A percentile compares a stretch with the other conserved stretches of the same genome.
Conservation (phyloP, 768 basidiomycete genomes). For the Leccinum variicolor region DNA sequence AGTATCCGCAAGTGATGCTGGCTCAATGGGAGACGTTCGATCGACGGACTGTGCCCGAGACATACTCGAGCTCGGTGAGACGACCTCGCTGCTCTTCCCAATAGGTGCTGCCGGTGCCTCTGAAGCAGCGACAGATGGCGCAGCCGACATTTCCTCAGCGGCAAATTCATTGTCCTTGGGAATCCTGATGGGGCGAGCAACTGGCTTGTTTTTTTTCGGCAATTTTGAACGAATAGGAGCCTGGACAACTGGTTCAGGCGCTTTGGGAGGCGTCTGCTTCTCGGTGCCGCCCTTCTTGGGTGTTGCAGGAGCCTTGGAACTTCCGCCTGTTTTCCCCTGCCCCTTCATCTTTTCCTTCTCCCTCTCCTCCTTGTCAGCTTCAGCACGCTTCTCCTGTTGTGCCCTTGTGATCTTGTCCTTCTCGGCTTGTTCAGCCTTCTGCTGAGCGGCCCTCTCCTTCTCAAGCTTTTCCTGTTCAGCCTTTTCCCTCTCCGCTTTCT, state of each 20-base stretch:
- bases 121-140: constrained; percentile 44
- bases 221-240: constrained; percentile 77
- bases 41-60: constrained; percentile 64
- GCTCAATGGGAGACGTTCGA: constrained; percentile 39
- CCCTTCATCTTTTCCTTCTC: constrained; percentile 31
- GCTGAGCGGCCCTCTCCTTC: constrained; percentile 31
- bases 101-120: constrained; percentile 43
- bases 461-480: constrained; percentile 39
- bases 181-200: constrained; percentile 53
- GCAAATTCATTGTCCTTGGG: constrained; percentile 55
- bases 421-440: constrained; percentile 35
- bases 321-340: constrained; percentile 20
- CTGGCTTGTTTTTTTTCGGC: constrained; percentile 78
- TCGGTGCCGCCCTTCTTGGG: constrained; percentile 16
- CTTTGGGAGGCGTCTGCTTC: constrained; percentile 21
- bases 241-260: constrained; percentile 45
- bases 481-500: constrained; percentile 34
- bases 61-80: constrained; percentile 49
- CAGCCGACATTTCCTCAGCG: constrained; percentile 40
- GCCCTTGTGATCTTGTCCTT: constrained; percentile 34
- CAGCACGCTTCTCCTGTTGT: constrained; percentile 31
- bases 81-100: constrained; percentile 28
- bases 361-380: constrained; percentile 28
- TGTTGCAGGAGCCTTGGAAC: constrained; percentile 19
- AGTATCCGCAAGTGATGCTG: constrained; percentile 56